phyloP scores from a whole-genome alignment of 495 filamentous ascomycete genomes.

The Talaromyces proteolyticus region DNA sequence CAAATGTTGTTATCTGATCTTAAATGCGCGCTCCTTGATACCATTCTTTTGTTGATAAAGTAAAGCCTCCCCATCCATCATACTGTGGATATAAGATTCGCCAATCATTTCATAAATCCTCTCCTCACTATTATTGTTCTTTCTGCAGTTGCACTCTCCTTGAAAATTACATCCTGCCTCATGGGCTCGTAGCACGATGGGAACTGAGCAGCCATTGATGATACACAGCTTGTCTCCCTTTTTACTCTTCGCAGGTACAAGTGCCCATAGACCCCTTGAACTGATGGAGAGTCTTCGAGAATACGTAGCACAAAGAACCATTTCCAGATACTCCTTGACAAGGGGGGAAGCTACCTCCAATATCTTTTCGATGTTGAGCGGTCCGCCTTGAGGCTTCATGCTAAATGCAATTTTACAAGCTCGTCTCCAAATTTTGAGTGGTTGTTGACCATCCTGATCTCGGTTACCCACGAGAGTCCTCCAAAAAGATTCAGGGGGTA shows the following conservation, averaged over 20 bases:
- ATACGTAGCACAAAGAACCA: slow-evolving; percentile 1
- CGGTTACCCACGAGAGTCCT: slow-evolving; percentile 4
- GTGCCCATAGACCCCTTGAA: background rate
- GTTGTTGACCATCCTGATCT: slow-evolving; percentile 1
- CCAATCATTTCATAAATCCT: slow-evolving; percentile 14
- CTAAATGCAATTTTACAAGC: slow-evolving; percentile 3
- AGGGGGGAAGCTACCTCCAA: slow-evolving; percentile 29
- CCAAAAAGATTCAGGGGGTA: slow-evolving; percentile 2
- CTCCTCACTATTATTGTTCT: slow-evolving; percentile 1
- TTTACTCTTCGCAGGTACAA: background rate
- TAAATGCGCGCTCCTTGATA: background rate
- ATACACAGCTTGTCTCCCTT: slow-evolving; percentile 6
- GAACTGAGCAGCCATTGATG: slow-evolving; percentile 6
- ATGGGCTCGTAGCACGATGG: slow-evolving; percentile 4
- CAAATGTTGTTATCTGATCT: slow-evolving; percentile 1
- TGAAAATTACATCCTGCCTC: background rate
- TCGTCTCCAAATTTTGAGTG: slow-evolving; percentile 1
- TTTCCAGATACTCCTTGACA: slow-evolving; percentile 5
- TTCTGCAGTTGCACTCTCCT: background rate
- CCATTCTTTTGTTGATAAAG: slow-evolving; percentile 1
- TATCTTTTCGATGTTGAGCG: slow-evolving; percentile 35
- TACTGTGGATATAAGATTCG: slow-evolving; percentile 21
- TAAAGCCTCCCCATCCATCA: slow-evolving; percentile 19
- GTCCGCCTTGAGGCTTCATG: slow-evolving; percentile 24
- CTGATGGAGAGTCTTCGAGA: slow-evolving; percentile 1